Evolutionary conservation across 2,329 filamentous ascomycete species (phyloP).

Genomic region (Periconia sp.): DNA sequence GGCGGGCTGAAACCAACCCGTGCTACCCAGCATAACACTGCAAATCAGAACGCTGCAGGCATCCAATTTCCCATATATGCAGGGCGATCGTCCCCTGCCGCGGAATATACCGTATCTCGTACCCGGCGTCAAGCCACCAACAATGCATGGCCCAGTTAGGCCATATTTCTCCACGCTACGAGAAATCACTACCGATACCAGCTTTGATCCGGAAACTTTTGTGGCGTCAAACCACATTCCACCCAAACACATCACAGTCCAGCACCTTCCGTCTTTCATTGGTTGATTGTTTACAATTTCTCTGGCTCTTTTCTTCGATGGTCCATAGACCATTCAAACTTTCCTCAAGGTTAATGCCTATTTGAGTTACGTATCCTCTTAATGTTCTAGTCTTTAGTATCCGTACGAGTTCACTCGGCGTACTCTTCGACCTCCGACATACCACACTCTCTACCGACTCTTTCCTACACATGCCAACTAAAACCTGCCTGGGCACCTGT

Average conservation of each 20-base stretch:
- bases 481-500: neutral
- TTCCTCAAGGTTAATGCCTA: constrained; percentile 21
- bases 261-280: neutral
- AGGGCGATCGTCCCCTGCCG: constrained; percentile 7
- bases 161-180: neutral
- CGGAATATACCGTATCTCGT: neutral
- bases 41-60: neutral
- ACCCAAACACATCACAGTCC: neutral
- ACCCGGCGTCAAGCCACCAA: constrained; percentile 5
- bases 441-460: constrained; percentile 2
- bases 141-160: neutral
- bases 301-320: neutral
- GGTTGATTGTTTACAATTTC: constrained; percentile 1
- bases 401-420: constrained; percentile 17
- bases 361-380: constrained; percentile 28
- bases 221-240: neutral
- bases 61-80: constrained; percentile 5
- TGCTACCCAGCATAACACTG: neutral
- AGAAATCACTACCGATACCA: neutral
- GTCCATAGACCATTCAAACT: constrained; percentile 2
- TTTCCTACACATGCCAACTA: neutral
- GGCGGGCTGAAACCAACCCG: neutral
- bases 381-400: constrained; percentile 37
- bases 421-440: neutral
- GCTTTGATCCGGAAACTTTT: neutral